Evolutionary conservation across 768 basidiomycete species (phyloP).

Genomic region (Dioszegia aurantiaca): DNA sequence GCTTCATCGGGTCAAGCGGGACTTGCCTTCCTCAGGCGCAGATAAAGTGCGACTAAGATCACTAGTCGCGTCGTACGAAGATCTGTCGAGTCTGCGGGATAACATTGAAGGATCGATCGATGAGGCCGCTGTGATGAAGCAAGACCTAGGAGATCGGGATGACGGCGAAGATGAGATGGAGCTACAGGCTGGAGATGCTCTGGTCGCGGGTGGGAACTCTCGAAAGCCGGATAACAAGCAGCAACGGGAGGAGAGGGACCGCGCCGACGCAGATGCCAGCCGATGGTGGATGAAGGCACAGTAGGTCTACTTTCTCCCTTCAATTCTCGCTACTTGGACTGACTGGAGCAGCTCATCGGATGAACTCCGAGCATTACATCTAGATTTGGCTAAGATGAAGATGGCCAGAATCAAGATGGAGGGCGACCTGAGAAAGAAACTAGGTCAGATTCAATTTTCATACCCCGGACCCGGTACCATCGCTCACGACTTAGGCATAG

Average conservation of each 20-base stretch:
- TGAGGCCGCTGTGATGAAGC: slow-evolving; percentile 27
- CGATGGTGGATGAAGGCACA: slow-evolving; percentile 44
- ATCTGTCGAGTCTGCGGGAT: slow-evolving; percentile 24
- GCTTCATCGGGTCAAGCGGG: neutral
- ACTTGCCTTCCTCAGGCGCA: slow-evolving; percentile 4
- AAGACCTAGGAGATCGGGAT: slow-evolving; percentile 4
- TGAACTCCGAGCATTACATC: slow-evolving; percentile 26
- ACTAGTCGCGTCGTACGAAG: slow-evolving; percentile 20
- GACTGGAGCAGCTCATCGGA: slow-evolving; percentile 25
- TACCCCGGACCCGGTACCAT: slow-evolving; percentile 12
- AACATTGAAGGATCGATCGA: slow-evolving; percentile 40
- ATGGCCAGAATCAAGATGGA: slow-evolving; percentile 30
- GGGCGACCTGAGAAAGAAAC: slow-evolving; percentile 20
- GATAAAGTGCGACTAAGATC: slow-evolving; percentile 16
- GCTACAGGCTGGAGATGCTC: slow-evolving; percentile 18
- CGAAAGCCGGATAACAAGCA: slow-evolving; percentile 22
- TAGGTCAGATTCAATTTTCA: slow-evolving; percentile 19
- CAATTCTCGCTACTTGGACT: too few relatives aligned
- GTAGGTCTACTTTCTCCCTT: slow-evolving; percentile 22
- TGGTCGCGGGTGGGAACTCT: slow-evolving; percentile 12
- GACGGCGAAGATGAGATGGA: slow-evolving; percentile 24
- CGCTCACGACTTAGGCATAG: neutral
- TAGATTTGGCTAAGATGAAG: slow-evolving; percentile 18
- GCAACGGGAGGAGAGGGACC: slow-evolving; percentile 24
- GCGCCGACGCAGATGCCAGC: slow-evolving; percentile 25